Percentiles rank a stretch among this genome's conserved stretches.
phyloP scores from a whole-genome alignment of 345 rosid genomes.

The Citrus inodora region DNA sequence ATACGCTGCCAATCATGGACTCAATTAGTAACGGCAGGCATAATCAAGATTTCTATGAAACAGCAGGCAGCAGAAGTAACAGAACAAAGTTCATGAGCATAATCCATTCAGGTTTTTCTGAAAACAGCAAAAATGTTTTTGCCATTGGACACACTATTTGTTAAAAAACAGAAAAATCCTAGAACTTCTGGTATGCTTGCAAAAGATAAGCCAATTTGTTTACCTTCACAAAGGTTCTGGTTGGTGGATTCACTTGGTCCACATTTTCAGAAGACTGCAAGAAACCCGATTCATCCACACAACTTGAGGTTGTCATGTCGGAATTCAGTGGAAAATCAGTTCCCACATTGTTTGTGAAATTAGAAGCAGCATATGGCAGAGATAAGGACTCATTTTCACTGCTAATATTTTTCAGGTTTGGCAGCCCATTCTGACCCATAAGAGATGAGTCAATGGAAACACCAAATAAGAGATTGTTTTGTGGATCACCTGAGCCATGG shows the following conservation, averaged over 20 bases:
- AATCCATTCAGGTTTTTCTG: background rate
- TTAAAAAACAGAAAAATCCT: background rate
- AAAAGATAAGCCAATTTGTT: background rate
- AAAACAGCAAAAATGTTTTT: background rate
- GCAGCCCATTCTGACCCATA: conserved; percentile 41
- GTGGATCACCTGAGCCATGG: conserved; percentile 38
- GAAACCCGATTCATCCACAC: conserved; percentile 50
- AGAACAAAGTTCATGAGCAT: background rate
- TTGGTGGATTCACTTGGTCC: conserved; percentile 43
- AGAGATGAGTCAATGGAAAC: conserved; percentile 45
- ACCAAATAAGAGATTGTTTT: conserved; percentile 41
- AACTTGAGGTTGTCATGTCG: conserved; percentile 49
- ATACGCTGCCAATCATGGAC: background rate
- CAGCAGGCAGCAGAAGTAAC: background rate
- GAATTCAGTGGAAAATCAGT: conserved; percentile 37
- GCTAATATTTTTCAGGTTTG: conserved; percentile 33
- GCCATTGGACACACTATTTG: background rate
- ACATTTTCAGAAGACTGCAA: conserved; percentile 47
- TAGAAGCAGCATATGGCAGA: conserved; percentile 35
- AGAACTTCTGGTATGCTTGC: background rate
- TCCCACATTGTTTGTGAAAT: conserved; percentile 30
- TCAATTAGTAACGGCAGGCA: background rate
- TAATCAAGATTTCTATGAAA: background rate
- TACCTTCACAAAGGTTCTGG: conserved; percentile 54
- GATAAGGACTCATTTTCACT: conserved; percentile 32